These are phyloP conservation scores for Goniomonas avonlea DNA, from an alignment of 78 protist species.

Conservation along the genomic window DNA sequence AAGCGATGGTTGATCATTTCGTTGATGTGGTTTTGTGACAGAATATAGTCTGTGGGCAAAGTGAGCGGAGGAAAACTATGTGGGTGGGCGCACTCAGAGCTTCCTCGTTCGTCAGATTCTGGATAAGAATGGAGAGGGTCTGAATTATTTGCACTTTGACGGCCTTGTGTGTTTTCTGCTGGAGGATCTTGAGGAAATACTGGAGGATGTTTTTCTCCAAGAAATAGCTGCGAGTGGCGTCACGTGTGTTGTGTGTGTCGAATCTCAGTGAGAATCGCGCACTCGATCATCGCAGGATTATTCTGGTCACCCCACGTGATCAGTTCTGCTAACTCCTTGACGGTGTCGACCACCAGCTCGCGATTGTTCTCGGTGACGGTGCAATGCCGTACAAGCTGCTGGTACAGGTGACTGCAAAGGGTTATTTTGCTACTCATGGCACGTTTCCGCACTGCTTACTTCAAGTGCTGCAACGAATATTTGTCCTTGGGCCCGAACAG, in stretches of 20 bases:
- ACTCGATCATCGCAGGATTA: constrained; percentile 48
- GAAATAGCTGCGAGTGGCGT: constrained; percentile 40
- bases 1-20: constrained; percentile 54
- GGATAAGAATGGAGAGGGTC: constrained; percentile 54
- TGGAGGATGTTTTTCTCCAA: constrained; percentile 50
- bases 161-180: constrained; percentile 26
- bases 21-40: constrained; percentile 76
- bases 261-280: too few relatives aligned
- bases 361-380: constrained; percentile 38
- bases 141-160: constrained; percentile 26
- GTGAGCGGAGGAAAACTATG: too few relatives aligned
- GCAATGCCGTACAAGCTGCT: too few relatives aligned
- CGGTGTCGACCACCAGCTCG: constrained; percentile 55
- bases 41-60: constrained; percentile 43
- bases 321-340: constrained; percentile 66
- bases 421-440: too few relatives aligned
- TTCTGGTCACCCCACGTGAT: constrained; percentile 86
- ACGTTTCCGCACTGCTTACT: too few relatives aligned
- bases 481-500: too few relatives aligned
- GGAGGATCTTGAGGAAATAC: constrained; percentile 30
- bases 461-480: too few relatives aligned
- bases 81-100: constrained; percentile 59
- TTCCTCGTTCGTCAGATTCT: constrained; percentile 46
- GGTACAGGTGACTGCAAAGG: too few relatives aligned
- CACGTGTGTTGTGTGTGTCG: too few relatives aligned